Conservation (phyloP, 495 filamentous ascomycete genomes). For the Oleoguttula mirabilis region DNA sequence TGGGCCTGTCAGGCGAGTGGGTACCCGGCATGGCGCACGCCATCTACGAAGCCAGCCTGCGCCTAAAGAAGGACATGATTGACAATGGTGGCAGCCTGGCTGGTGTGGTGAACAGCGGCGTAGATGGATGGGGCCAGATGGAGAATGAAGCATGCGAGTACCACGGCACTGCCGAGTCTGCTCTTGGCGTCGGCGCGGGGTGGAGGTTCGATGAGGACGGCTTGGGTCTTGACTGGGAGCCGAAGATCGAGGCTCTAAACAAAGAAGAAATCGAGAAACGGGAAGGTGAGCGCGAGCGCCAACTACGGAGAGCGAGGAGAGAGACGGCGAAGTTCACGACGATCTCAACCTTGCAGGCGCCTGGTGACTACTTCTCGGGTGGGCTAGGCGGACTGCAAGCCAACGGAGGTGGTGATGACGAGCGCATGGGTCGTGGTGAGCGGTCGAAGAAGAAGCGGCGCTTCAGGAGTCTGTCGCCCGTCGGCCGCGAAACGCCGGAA, state of each 20-base stretch:
- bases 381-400: conserved; percentile 11
- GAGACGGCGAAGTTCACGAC: conserved; percentile 89
- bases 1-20: conserved; percentile 86
- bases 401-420: conserved; percentile 36
- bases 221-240: conserved; percentile 85
- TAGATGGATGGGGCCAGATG: conserved; percentile 59
- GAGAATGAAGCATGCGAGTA: conserved; percentile 74
- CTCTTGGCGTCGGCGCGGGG: conserved; percentile 54
- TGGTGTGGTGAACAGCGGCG: conserved; percentile 30
- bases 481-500: conserved; percentile 12
- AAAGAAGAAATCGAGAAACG: conserved; percentile 98
- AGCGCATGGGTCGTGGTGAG: conserved; percentile 72
- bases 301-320: conserved; percentile 71
- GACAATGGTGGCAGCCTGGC: conserved; percentile 71
- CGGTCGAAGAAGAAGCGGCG: conserved; percentile 86
- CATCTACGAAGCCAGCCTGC: conserved; percentile 90
- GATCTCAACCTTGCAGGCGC: conserved; percentile 61
- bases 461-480: conserved; percentile 57
- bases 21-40: conserved; percentile 86
- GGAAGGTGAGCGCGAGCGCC: conserved; percentile 85
- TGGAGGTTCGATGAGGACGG: conserved; percentile 92
- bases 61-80: conserved; percentile 89
- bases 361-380: conserved; percentile 29
- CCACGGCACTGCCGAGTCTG: conserved; percentile 18
- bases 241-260: conserved; percentile 74